phyloP scores from a whole-genome alignment of 2,329 filamentous ascomycete species.

The Pestalotiopsis sp. region DNA sequence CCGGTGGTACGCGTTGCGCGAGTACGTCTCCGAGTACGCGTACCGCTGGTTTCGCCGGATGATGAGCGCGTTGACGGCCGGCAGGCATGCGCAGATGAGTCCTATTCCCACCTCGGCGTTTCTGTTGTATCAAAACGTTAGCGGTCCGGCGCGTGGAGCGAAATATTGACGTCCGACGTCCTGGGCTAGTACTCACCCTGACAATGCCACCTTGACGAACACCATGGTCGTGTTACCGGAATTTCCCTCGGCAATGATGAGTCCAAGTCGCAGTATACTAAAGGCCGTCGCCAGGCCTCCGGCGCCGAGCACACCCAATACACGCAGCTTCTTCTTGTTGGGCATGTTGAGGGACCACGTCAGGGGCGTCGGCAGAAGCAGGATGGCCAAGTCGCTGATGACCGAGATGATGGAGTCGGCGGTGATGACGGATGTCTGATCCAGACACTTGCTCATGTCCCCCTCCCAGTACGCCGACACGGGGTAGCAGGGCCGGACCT shows the following conservation, averaged over 20 bases:
- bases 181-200: constrained; percentile 16
- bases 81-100: constrained; percentile 12
- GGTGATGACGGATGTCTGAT: constrained; percentile 33
- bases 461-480: constrained; percentile 41
- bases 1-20: not conserved
- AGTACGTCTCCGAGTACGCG: not conserved
- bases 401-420: constrained; percentile 32
- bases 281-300: constrained; percentile 32
- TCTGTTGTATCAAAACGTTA: constrained; percentile 2
- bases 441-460: constrained; percentile 30
- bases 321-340: constrained; percentile 27
- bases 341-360: constrained; percentile 33
- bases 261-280: constrained; percentile 28
- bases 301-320: constrained; percentile 29
- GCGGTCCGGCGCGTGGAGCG: no score
- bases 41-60: not conserved
- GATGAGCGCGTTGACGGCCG: constrained; percentile 8
- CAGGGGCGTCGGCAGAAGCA: constrained; percentile 30
- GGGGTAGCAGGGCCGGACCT: constrained; percentile 41
- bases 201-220: constrained; percentile 26
- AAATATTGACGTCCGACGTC: no score
- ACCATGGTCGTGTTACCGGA: constrained; percentile 27
- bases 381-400: constrained; percentile 30
- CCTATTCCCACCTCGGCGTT: constrained; percentile 23
- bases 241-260: constrained; percentile 21